These are phyloP conservation scores for Neospora caninum DNA, from an alignment of 169 alveolate genomes.

Conservation along the genomic window DNA sequence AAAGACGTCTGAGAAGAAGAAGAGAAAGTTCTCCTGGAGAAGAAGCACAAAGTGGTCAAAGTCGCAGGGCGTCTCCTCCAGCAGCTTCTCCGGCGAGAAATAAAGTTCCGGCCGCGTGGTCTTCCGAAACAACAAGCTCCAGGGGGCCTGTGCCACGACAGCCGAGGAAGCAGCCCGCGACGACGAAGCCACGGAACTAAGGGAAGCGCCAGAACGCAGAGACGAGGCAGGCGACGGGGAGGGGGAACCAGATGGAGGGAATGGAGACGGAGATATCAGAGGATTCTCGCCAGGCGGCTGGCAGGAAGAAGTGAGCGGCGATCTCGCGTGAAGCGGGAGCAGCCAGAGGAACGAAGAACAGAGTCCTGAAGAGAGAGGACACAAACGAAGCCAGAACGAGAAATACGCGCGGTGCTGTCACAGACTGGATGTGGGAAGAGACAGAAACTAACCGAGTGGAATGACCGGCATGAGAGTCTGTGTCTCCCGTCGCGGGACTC, in stretches of 20 bases:
- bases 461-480: too few species aligned
- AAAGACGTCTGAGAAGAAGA: neutral
- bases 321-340: neutral
- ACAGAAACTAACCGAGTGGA: too few species aligned
- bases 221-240: neutral
- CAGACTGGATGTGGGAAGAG: too few species aligned
- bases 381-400: neutral
- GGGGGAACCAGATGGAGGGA: neutral
- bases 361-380: neutral
- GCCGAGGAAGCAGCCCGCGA: neutral
- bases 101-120: constrained; percentile 7
- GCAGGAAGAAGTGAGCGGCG: neutral
- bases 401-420: too few species aligned
- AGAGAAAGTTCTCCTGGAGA: constrained; percentile 30
- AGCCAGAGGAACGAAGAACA: neutral
- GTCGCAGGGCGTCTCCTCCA: constrained; percentile 16
- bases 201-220: neutral
- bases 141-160: constrained; percentile 15
- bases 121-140: neutral
- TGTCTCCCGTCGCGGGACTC: too few species aligned
- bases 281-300: neutral
- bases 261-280: too few species aligned
- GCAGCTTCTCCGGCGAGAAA: constrained; percentile 25
- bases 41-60: neutral
- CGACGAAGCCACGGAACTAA: neutral